Percentiles rank a stretch among this genome's conserved stretches.
phyloP scores from a whole-genome alignment of 2,329 filamentous ascomycete genomes.

The Aspergillus candidus region DNA sequence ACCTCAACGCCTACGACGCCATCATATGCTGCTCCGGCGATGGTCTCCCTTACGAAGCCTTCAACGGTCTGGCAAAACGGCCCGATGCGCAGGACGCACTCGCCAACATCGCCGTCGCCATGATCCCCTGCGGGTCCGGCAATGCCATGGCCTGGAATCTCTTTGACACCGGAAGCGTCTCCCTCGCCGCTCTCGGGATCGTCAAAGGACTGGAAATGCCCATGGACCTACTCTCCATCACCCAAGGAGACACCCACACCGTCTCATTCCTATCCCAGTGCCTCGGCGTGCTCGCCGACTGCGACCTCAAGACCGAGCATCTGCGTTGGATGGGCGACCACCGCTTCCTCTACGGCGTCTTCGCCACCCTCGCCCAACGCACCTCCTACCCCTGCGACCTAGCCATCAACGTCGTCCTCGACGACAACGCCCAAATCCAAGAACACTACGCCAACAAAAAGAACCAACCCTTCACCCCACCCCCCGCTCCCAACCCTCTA shows the following conservation, averaged over 20 bases:
- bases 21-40: slow-evolving; percentile 86
- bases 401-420: slow-evolving; percentile 73
- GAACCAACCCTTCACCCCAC: too few species aligned
- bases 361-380: slow-evolving; percentile 67
- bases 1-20: slow-evolving; percentile 74
- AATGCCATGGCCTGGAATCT: slow-evolving; percentile 89
- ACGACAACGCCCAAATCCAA: slow-evolving; percentile 55
- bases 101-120: slow-evolving; percentile 69
- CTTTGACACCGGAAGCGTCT: slow-evolving; percentile 69
- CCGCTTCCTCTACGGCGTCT: slow-evolving; percentile 75
- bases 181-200: slow-evolving; percentile 69
- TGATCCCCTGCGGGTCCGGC: slow-evolving; percentile 85
- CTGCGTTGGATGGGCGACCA: slow-evolving; percentile 83
- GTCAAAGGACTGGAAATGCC: slow-evolving; percentile 78
- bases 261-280: slow-evolving; percentile 87
- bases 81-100: slow-evolving; percentile 68
- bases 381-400: slow-evolving; percentile 83
- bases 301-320: slow-evolving; percentile 80
- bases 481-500: too few species aligned
- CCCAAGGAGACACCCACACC: slow-evolving; percentile 65
- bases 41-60: slow-evolving; percentile 82
- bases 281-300: slow-evolving; percentile 81
- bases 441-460: too few species aligned
- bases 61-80: slow-evolving; percentile 79
- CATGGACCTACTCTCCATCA: slow-evolving; percentile 78